Evolutionary conservation across 106 monocot species (phyloP).

Genomic region (Allium fistulosum): DNA sequence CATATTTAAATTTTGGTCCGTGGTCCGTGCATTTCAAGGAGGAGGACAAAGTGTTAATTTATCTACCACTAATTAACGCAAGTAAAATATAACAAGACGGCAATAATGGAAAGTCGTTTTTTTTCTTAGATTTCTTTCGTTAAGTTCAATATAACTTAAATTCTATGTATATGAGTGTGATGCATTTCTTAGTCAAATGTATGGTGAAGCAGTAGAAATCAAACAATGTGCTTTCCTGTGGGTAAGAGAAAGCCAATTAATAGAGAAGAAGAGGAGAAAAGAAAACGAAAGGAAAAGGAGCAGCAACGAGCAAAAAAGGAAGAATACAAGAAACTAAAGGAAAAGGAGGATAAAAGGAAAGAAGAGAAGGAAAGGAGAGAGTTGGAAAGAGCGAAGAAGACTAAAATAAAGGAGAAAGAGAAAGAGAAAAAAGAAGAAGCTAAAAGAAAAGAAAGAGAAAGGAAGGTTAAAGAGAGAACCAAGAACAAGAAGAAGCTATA

Average conservation of each 20-base stretch:
- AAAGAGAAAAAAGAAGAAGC: too few relatives aligned
- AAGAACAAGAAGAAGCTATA: conserved; percentile 5
- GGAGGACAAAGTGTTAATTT: too few relatives aligned
- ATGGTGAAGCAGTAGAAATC: neutral
- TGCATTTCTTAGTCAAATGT: neutral
- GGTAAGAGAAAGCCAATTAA: conserved; percentile 1
- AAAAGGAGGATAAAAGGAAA: neutral
- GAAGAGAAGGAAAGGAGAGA: neutral
- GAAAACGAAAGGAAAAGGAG: neutral
- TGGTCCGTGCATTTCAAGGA: too few relatives aligned
- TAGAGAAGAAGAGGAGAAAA: conserved; percentile 2
- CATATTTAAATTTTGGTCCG: too few relatives aligned
- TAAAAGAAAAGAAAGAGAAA: neutral
- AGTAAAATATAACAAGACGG: neutral
- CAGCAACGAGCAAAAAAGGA: conserved; percentile 1
- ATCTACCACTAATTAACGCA: neutral
- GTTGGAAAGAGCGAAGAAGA: neutral
- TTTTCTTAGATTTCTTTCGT: neutral
- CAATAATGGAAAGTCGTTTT: neutral
- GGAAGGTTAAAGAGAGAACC: neutral
- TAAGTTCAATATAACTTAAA: neutral
- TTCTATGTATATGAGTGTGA: neutral
- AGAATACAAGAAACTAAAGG: neutral
- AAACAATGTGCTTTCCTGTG: conserved; percentile 4
- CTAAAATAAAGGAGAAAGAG: too few relatives aligned